A percentile compares a stretch with the other conserved stretches of the same genome.
Evolutionary conservation across 2,329 filamentous ascomycete species (phyloP).

Genomic region (Stachybotrys chartarum): DNA sequence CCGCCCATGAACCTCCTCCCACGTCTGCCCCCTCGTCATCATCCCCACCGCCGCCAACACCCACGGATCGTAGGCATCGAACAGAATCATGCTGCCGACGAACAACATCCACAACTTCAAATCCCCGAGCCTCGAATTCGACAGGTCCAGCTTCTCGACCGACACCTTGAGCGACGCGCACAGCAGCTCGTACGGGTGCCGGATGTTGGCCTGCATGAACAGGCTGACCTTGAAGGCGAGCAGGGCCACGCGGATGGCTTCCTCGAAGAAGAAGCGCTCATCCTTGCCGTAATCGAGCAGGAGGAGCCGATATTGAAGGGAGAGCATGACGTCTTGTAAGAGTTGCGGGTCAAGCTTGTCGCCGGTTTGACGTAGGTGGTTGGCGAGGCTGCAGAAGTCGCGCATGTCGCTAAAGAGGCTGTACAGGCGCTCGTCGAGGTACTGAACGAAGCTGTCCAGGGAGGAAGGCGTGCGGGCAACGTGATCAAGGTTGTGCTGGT

Average conservation of each 20-base stretch:
- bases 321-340: slow-evolving; percentile 21
- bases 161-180: slow-evolving; percentile 4
- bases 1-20: slow-evolving; percentile 12
- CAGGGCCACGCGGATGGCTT: slow-evolving; percentile 18
- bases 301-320: slow-evolving; percentile 21
- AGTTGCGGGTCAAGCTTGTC: slow-evolving; percentile 16
- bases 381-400: slow-evolving; percentile 19
- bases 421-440: slow-evolving; percentile 13
- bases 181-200: slow-evolving; percentile 9
- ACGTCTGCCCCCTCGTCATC: slow-evolving; percentile 7
- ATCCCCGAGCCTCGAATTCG: slow-evolving; percentile 3
- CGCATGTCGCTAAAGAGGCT: slow-evolving; percentile 20
- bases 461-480: not conserved
- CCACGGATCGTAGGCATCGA: slow-evolving; percentile 13
- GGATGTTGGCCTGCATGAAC: slow-evolving; percentile 14
- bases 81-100: slow-evolving; percentile 14
- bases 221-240: slow-evolving; percentile 19
- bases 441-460: slow-evolving; percentile 6
- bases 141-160: slow-evolving; percentile 5
- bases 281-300: slow-evolving; percentile 11
- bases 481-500: not conserved
- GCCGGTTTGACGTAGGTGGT: slow-evolving; percentile 8
- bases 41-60: slow-evolving; percentile 9
- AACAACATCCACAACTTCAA: slow-evolving; percentile 19
- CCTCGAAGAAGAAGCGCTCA: slow-evolving; percentile 6